A percentile compares a stretch with the other conserved stretches of the same genome.
These are phyloP conservation scores for Monascus ruber DNA, from an alignment of 2,329 filamentous ascomycete species.

Conservation along the genomic window DNA sequence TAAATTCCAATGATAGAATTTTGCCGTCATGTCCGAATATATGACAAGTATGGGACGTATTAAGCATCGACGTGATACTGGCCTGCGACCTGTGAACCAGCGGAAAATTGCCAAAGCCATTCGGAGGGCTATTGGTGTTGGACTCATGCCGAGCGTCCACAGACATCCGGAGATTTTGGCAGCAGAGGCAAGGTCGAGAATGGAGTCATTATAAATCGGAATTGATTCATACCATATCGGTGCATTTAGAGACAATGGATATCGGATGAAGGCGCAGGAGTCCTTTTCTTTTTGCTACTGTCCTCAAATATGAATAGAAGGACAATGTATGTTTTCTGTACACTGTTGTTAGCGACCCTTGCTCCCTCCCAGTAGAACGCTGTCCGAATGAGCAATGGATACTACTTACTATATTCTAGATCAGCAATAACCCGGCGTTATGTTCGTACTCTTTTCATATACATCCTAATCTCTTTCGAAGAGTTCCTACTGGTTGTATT, in stretches of 20 bases:
- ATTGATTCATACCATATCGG: slow-evolving; percentile 4
- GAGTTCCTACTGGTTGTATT: too few relatives aligned
- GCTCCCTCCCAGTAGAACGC: too few relatives aligned
- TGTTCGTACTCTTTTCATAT: too few relatives aligned
- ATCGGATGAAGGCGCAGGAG: neutral
- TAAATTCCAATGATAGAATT: slow-evolving; percentile 53
- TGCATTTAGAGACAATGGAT: neutral
- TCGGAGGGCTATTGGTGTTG: slow-evolving; percentile 74
- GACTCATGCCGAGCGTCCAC: slow-evolving; percentile 85
- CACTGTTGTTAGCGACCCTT: neutral
- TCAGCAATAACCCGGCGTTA: too few relatives aligned
- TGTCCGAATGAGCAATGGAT: too few relatives aligned
- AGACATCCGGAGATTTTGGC: slow-evolving; percentile 71
- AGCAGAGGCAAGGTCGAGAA: slow-evolving; percentile 17
- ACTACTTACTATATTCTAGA: too few relatives aligned
- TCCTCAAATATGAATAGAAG: too few relatives aligned
- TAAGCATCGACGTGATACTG: slow-evolving; percentile 61
- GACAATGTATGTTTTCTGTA: neutral
- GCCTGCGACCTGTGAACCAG: slow-evolving; percentile 79
- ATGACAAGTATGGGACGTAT: slow-evolving; percentile 79
- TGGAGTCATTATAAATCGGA: slow-evolving; percentile 10
- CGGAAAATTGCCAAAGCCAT: slow-evolving; percentile 88
- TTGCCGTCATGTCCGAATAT: slow-evolving; percentile 80
- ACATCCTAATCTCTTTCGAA: too few relatives aligned
- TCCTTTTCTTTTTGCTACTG: neutral